Evolutionary conservation across 148 eudicot genomes (phyloP).

Genomic region (Pouteria glomerata): DNA sequence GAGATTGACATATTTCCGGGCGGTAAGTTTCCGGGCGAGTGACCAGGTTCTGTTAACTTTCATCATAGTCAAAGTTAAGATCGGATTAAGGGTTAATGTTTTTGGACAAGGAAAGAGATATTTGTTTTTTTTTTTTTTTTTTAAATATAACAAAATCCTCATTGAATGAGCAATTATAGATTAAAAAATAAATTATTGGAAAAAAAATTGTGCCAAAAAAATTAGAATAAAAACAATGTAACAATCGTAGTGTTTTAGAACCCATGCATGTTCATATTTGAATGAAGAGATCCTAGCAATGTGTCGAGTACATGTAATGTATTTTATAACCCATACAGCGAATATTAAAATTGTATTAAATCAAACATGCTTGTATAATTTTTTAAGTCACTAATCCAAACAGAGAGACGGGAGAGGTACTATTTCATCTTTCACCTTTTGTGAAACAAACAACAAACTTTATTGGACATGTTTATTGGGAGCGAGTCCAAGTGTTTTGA

Average conservation of each 20-base stretch:
- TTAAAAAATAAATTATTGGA: too few species aligned
- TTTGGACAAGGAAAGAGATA: neutral
- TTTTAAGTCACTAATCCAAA: too few species aligned
- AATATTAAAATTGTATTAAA: too few species aligned
- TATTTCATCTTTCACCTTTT: neutral
- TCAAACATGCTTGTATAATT: neutral
- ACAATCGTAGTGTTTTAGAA: too few species aligned
- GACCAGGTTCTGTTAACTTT: neutral
- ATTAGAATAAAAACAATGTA: too few species aligned
- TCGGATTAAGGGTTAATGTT: neutral
- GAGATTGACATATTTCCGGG: slow-evolving; percentile 68
- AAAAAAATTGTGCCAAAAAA: too few species aligned
- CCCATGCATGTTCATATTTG: too few species aligned
- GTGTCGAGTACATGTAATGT: too few species aligned
- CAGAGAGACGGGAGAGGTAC: too few species aligned
- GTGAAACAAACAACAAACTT: neutral
- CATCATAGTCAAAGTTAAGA: neutral
- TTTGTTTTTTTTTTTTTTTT: neutral
- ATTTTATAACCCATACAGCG: too few species aligned
- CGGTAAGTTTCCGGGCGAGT: slow-evolving; percentile 15
- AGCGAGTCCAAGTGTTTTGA: neutral
- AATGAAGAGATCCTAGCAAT: too few species aligned
- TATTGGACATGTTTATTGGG: neutral
- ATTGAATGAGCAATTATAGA: too few species aligned
- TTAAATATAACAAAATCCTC: neutral